phyloP scores from a whole-genome alignment of 306 rosid genomes.

The Vicia faba region DNA sequence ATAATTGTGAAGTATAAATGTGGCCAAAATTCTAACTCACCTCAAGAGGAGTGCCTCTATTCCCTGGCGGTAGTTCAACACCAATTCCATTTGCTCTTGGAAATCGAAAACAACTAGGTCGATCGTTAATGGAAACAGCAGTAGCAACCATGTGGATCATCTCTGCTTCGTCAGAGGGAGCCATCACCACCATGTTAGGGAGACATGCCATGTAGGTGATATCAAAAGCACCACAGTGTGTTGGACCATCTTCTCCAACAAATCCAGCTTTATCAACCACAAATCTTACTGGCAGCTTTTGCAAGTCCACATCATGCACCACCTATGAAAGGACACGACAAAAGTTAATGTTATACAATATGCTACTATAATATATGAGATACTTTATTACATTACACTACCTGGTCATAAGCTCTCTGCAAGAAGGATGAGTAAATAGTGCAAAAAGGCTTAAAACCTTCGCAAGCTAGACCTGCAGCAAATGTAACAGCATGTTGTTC shows the following conservation, averaged over 20 bases:
- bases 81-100: slow-evolving; percentile 91
- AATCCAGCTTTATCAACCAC: slow-evolving; percentile 92
- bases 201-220: slow-evolving; percentile 95
- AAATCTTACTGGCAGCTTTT: slow-evolving; percentile 85
- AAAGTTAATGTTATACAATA: neutral
- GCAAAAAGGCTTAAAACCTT: slow-evolving; percentile 88
- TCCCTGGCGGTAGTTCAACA: slow-evolving; percentile 65
- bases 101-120: slow-evolving; percentile 86
- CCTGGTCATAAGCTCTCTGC: slow-evolving; percentile 97
- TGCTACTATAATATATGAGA: no score
- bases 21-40: slow-evolving; percentile 24
- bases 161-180: slow-evolving; percentile 89
- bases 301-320: slow-evolving; percentile 94
- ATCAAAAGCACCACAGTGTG: slow-evolving; percentile 87
- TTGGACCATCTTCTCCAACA: slow-evolving; percentile 92
- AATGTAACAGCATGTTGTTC: slow-evolving; percentile 98
- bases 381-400: slow-evolving; percentile 6
- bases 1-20: neutral
- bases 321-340: slow-evolving; percentile 51
- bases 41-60: slow-evolving; percentile 75
- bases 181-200: slow-evolving; percentile 98
- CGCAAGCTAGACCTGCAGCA: slow-evolving; percentile 93
- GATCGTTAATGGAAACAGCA: slow-evolving; percentile 81
- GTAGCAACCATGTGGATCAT: slow-evolving; percentile 95
- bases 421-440: slow-evolving; percentile 87